These are phyloP conservation scores for Pyrrhoderma lamaoense DNA, from an alignment of 1,284 basidiomycete genomes.

Conservation along the genomic window DNA sequence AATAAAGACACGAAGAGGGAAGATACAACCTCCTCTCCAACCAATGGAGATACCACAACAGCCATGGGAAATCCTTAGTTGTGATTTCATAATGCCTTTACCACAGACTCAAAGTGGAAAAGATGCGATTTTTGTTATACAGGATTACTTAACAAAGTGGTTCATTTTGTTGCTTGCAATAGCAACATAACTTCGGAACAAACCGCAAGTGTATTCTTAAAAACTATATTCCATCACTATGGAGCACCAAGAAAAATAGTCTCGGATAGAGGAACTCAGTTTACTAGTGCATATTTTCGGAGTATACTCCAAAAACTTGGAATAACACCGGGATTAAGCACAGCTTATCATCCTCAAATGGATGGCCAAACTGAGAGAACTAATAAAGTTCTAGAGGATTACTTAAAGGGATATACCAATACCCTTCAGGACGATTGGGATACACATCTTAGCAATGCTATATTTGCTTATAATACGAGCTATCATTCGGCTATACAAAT, in stretches of 20 bases:
- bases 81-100: slow-evolving; percentile 24
- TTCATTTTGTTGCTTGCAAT: slow-evolving; percentile 25
- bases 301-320: slow-evolving; percentile 8
- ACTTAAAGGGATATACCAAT: slow-evolving; percentile 20
- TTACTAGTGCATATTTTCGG: slow-evolving; percentile 25
- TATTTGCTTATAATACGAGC: slow-evolving; percentile 23
- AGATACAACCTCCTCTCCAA: slow-evolving; percentile 18
- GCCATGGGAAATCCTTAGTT: slow-evolving; percentile 19
- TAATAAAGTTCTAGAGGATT: slow-evolving; percentile 24
- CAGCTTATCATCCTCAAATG: slow-evolving; percentile 21
- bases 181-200: slow-evolving; percentile 24
- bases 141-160: slow-evolving; percentile 31
- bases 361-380: slow-evolving; percentile 26
- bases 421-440: slow-evolving; percentile 29
- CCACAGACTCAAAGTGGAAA: slow-evolving; percentile 28
- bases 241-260: slow-evolving; percentile 28
- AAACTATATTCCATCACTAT: not conserved
- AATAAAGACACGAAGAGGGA: slow-evolving; percentile 16
- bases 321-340: not conserved
- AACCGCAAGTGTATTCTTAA: not conserved
- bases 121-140: slow-evolving; percentile 31
- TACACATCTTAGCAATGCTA: slow-evolving; percentile 21
- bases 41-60: slow-evolving; percentile 15
- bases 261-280: slow-evolving; percentile 32
- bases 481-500: slow-evolving; percentile 20